phyloP scores from a whole-genome alignment of 1,284 basidiomycete species.

The Paramarasmius palmivorus region DNA sequence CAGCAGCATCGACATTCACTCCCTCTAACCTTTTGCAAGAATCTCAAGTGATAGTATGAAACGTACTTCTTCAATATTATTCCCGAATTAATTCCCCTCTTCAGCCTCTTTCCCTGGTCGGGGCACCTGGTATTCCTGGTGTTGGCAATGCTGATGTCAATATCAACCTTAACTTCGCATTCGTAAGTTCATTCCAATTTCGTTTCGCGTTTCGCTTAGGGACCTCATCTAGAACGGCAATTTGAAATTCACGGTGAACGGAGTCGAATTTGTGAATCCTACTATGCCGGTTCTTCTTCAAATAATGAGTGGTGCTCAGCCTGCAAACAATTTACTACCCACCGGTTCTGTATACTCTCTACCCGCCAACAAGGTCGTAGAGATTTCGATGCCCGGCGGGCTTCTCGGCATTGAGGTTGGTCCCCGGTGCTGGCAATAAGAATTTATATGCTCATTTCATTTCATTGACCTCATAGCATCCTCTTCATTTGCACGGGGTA shows the following conservation, averaged over 20 bases:
- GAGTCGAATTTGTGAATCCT: slow-evolving; percentile 8
- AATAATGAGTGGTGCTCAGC: slow-evolving; percentile 32
- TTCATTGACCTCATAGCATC: slow-evolving; percentile 27
- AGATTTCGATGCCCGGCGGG: slow-evolving; percentile 16
- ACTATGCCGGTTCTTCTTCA: slow-evolving; percentile 21
- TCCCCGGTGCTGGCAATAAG: not conserved
- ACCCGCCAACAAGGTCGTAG: slow-evolving; percentile 32
- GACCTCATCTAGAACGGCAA: no score
- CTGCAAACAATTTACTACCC: slow-evolving; percentile 24
- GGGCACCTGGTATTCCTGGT: slow-evolving; percentile 29
- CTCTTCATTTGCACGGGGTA: slow-evolving; percentile 29
- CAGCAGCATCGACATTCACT: slow-evolving; percentile 18
- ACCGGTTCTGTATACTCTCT: slow-evolving; percentile 26
- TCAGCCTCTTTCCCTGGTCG: slow-evolving; percentile 30
- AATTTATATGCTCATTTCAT: slow-evolving; percentile 9
- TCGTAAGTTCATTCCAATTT: slow-evolving; percentile 28
- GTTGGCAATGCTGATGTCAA: not conserved
- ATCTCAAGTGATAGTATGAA: slow-evolving; percentile 10
- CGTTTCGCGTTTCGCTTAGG: slow-evolving; percentile 19
- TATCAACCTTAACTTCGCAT: no score
- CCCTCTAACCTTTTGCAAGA: slow-evolving; percentile 17
- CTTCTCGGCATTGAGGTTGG: slow-evolving; percentile 3
- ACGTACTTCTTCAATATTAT: not conserved
- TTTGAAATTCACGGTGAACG: slow-evolving; percentile 12
- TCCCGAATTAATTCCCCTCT: slow-evolving; percentile 12